These are phyloP conservation scores for Orychophragmus violaceus DNA, from an alignment of 345 rosid genomes.

Conservation along the genomic window DNA sequence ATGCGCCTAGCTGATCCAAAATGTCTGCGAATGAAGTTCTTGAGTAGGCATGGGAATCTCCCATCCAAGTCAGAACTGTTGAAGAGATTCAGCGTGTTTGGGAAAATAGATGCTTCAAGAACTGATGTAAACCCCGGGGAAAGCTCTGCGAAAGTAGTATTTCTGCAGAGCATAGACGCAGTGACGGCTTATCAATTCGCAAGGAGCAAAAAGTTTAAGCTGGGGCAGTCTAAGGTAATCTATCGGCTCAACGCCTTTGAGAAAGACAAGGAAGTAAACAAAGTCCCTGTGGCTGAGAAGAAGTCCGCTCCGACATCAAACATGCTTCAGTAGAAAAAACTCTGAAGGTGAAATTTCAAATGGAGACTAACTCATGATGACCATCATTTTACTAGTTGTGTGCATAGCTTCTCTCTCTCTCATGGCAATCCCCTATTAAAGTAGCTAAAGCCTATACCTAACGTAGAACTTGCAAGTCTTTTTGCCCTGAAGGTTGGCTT, in stretches of 20 bases:
- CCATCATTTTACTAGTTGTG: not conserved
- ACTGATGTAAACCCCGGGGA: slow-evolving; percentile 11
- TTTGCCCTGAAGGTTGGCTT: not conserved
- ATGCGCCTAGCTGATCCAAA: slow-evolving; percentile 15
- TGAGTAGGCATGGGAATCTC: slow-evolving; percentile 6
- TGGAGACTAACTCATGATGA: slow-evolving; percentile 5
- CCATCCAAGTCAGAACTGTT: slow-evolving; percentile 28
- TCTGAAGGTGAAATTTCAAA: slow-evolving; percentile 13
- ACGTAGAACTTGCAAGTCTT: not conserved
- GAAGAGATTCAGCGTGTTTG: slow-evolving; percentile 31
- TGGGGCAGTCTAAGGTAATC: slow-evolving; percentile 16
- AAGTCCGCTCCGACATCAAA: not conserved
- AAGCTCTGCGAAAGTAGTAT: slow-evolving; percentile 23
- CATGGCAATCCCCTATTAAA: not conserved
- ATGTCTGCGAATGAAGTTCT: slow-evolving; percentile 29
- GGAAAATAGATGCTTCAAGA: slow-evolving; percentile 26
- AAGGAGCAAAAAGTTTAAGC: slow-evolving; percentile 25
- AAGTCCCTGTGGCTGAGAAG: not conserved
- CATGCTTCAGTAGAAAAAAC: not conserved
- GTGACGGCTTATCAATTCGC: slow-evolving; percentile 31
- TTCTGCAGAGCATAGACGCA: slow-evolving; percentile 29
- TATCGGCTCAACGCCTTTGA: slow-evolving; percentile 14
- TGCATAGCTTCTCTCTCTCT: not conserved
- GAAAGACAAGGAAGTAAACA: not conserved
- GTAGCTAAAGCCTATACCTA: slow-evolving; percentile 2